Conservation (phyloP, 805 yeast genomes). For the Wickerhamiella azyma region DNA sequence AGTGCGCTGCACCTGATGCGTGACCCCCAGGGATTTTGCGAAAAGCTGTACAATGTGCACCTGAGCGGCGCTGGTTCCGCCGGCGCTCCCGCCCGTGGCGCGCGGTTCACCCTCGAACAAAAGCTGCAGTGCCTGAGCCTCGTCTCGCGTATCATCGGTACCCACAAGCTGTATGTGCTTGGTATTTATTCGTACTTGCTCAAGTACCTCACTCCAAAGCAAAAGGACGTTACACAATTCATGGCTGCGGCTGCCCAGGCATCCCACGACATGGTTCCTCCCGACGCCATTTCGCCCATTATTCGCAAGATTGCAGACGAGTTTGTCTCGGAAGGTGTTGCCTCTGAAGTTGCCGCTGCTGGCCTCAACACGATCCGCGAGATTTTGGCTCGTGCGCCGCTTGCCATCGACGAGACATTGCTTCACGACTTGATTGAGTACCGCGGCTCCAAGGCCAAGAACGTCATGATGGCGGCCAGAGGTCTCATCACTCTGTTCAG, state of each 20-base stretch:
- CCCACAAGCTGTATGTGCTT: conserved; percentile 80
- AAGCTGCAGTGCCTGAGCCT: conserved; percentile 79
- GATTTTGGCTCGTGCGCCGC: conserved; percentile 81
- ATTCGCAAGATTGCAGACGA: conserved; percentile 92
- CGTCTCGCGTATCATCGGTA: conserved; percentile 79
- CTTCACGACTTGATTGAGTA: conserved; percentile 83
- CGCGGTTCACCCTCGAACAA: conserved; percentile 71
- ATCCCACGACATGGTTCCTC: conserved; percentile 92
- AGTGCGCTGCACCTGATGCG: conserved; percentile 87
- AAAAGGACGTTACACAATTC: conserved; percentile 83
- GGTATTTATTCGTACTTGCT: conserved; percentile 82
- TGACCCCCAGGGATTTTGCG: conserved; percentile 98
- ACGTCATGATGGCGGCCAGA: conserved; percentile 90
- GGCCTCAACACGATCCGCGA: conserved; percentile 94
- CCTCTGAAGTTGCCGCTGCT: conserved; percentile 95
- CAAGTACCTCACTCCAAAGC: conserved; percentile 88
- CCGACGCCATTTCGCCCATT: conserved; percentile 69
- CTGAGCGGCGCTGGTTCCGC: conserved; percentile 23
- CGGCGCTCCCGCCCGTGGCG: conserved; percentile 38
- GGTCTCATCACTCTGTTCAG: conserved; percentile 74
- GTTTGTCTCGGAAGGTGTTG: conserved; percentile 96
- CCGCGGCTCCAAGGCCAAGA: conserved; percentile 84
- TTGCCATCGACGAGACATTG: conserved; percentile 79
- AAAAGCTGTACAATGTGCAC: conserved; percentile 58
- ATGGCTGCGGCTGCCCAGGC: conserved; percentile 97